These are phyloP conservation scores for Aspergillus pseudonomiae DNA, from an alignment of 2,329 filamentous ascomycete species.

Conservation along the genomic window DNA sequence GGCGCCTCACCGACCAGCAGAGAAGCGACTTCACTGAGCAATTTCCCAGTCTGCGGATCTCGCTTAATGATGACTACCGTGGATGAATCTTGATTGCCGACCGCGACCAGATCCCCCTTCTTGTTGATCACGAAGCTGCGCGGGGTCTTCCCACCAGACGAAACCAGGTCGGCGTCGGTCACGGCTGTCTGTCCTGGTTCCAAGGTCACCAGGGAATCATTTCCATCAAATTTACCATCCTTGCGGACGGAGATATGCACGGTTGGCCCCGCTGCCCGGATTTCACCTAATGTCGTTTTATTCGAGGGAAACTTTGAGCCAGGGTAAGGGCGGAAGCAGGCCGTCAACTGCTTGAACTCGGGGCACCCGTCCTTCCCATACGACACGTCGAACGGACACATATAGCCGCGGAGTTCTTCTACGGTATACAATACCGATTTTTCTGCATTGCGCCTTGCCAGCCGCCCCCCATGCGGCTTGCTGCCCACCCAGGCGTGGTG, in stretches of 20 bases:
- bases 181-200: constrained; percentile 59
- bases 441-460: neutral
- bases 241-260: constrained; percentile 38
- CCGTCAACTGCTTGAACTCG: constrained; percentile 23
- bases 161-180: constrained; percentile 58
- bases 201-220: constrained; percentile 36
- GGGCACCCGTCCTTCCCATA: constrained; percentile 34
- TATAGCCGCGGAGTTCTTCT: constrained; percentile 60
- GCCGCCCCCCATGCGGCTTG: neutral
- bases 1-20: constrained; percentile 35
- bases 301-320: constrained; percentile 25
- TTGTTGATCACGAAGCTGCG: constrained; percentile 70
- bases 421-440: constrained; percentile 48
- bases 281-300: constrained; percentile 31
- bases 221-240: constrained; percentile 30
- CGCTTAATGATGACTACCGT: constrained; percentile 65
- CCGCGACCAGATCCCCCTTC: constrained; percentile 65
- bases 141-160: constrained; percentile 66
- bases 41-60: constrained; percentile 60
- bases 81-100: constrained; percentile 65
- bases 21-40: constrained; percentile 49
- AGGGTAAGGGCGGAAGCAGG: constrained; percentile 32
- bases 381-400: constrained; percentile 50
- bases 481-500: constrained; percentile 15
- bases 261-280: constrained; percentile 23